Evolutionary conservation across 352 stramenopile species (phyloP), one percentile per base, ranked within the genome.

Genomic region (Phytophthora litchii): DNA sequence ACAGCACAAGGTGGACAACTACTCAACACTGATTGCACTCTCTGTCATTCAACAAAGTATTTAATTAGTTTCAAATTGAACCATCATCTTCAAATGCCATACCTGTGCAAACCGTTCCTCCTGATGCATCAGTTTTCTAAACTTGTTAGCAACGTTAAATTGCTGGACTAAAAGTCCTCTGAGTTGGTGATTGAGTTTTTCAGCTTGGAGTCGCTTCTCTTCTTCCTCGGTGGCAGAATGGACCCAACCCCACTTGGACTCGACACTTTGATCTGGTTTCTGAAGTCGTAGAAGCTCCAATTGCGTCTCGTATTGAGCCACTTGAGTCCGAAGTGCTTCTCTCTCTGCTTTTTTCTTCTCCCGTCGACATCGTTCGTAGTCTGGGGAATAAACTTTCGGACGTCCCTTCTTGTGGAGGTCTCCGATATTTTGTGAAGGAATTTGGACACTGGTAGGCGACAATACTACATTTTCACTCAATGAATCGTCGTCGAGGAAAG

Each of bases 161-260:
- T 55, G 51, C 9, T 68, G 37, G 20, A 45, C 12, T 13, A 68
- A 2, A 4, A 62, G 23, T 2, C 32, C 46, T 41, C 25, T 45
- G 1, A 68, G 36, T 35, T 59, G 45, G 6, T 50, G 21, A n/a
- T 68, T 68, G 9, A 68, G 31, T 17, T 59, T 27, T 38, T 68
- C 38, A 12, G 60, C 45, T 34, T 50, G 32, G 9, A 27, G 38
- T 41, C 45, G 53, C 35, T 60, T 68, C 6, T 51, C 31, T 11
- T 59, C 60, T 52, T 68, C 53, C 1, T 54, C 9, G 8, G 42
- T 59, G 9, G 25, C 47, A 11, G 21, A 12, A 8, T 45, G 3
- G 10, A 58, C 14, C 60, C 60, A 68, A 3, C 53, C 31, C 60
- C 53, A 64, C 34, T 59, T 68, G 31, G 13, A 43, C 9, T 38